These are phyloP conservation scores for Canariomyces notabilis DNA, from an alignment of 2,329 filamentous ascomycete species.

Conservation along the genomic window DNA sequence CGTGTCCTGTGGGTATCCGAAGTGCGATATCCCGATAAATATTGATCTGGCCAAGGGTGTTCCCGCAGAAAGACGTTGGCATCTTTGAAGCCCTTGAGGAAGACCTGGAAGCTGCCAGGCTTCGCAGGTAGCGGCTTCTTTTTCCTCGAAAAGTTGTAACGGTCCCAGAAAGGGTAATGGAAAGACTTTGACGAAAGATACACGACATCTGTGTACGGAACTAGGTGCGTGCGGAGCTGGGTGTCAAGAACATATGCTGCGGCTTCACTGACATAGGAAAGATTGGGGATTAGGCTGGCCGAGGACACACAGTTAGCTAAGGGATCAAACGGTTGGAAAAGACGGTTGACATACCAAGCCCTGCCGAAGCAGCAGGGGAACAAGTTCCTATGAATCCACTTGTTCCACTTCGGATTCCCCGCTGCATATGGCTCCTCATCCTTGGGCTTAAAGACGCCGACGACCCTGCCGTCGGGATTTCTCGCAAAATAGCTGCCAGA, in stretches of 20 bases:
- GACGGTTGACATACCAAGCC: conserved; percentile 59
- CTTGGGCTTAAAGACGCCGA: conserved; percentile 98
- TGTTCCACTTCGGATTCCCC: conserved; percentile 98
- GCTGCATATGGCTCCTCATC: conserved; percentile 98
- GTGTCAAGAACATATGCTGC: conserved; percentile 92
- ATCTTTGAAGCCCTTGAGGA: conserved; percentile 94
- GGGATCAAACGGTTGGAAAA: not conserved
- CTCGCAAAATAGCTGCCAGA: conserved; percentile 97
- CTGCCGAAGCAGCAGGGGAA: conserved; percentile 97
- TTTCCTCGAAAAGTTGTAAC: conserved; percentile 80
- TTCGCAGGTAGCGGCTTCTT: conserved; percentile 84
- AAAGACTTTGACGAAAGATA: conserved; percentile 94
- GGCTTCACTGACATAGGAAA: conserved; percentile 96
- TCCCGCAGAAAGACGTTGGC: conserved; percentile 93
- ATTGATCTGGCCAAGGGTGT: conserved; percentile 94
- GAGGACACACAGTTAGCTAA: conserved; percentile 12
- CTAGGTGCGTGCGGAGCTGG: conserved; percentile 83
- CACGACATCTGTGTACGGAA: conserved; percentile 95
- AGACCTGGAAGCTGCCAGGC: conserved; percentile 93
- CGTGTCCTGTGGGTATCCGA: conserved; percentile 62
- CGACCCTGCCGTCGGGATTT: conserved; percentile 85
- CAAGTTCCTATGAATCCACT: conserved; percentile 97
- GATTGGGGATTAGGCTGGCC: conserved; percentile 80
- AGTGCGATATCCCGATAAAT: conserved; percentile 63
- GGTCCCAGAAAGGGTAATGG: conserved; percentile 97